Percentiles rank a stretch among this genome's conserved stretches.
Evolutionary conservation across 257 asterid species (phyloP).

Genomic region (Paraleonurus japonicus): DNA sequence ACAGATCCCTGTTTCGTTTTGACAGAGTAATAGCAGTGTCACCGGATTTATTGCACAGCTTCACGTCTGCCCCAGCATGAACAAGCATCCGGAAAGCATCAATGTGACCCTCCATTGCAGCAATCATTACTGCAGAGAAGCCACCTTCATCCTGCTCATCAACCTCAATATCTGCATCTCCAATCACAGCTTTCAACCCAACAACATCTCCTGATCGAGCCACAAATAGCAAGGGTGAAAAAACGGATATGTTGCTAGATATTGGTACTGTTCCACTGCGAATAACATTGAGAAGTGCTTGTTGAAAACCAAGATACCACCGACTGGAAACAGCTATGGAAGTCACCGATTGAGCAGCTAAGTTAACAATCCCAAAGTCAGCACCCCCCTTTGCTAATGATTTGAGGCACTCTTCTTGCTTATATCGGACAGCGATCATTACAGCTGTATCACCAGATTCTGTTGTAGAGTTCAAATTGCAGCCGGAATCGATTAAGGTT

Average conservation of each 20-base stretch:
- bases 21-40: conserved; percentile 63
- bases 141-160: conserved; percentile 68
- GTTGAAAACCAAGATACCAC: conserved; percentile 57
- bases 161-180: conserved; percentile 37
- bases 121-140: conserved; percentile 74
- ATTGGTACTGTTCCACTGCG: conserved; percentile 46
- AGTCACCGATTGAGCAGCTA: conserved; percentile 48
- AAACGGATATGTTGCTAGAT: conserved; percentile 47
- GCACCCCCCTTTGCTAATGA: conserved; percentile 64
- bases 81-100: conserved; percentile 74
- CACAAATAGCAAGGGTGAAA: conserved; percentile 61
- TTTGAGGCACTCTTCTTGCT: conserved; percentile 57
- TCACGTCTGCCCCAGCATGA: conserved; percentile 74
- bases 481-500: conserved; percentile 50
- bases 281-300: conserved; percentile 48
- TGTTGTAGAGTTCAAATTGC: conserved; percentile 59
- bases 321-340: conserved; percentile 42
- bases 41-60: conserved; percentile 54
- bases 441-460: conserved; percentile 62
- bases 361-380: conserved; percentile 61
- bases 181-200: conserved; percentile 51
- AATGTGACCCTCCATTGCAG: conserved; percentile 72
- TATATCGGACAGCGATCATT: conserved; percentile 51
- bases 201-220: conserved; percentile 64
- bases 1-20: conserved; percentile 51